Conservation (phyloP, 331 rosid genomes). For the Prunus yedoensis region DNA sequence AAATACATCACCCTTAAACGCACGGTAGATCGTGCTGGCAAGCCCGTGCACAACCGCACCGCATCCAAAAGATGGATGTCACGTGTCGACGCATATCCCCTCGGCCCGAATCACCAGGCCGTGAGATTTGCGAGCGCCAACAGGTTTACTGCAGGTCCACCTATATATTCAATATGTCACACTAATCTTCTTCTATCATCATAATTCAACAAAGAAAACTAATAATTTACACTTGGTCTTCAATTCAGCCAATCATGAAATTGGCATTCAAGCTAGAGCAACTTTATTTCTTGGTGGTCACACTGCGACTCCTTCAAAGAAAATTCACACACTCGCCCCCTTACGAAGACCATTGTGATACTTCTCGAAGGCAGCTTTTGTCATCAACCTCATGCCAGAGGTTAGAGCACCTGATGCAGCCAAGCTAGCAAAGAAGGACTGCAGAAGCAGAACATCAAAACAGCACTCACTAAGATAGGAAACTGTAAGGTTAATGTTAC, state of each 20-base stretch:
- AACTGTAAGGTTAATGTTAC: not conserved
- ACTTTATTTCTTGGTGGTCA: not conserved
- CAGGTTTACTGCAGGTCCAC: no score
- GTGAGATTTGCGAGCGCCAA: no score
- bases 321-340: slow-evolving; percentile 63
- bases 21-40: no score
- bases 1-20: no score
- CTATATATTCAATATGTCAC: not conserved
- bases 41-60: no score
- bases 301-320: not conserved
- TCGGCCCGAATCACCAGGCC: no score
- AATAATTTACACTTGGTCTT: not conserved
- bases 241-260: not conserved
- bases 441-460: not conserved
- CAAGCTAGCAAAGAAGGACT: slow-evolving; percentile 77
- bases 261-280: not conserved
- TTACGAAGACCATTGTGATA: slow-evolving; percentile 64
- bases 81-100: no score
- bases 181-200: not conserved
- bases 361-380: slow-evolving; percentile 57
- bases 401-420: slow-evolving; percentile 80
- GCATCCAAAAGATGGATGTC: no score
- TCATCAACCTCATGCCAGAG: slow-evolving; percentile 62
- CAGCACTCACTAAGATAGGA: not conserved
- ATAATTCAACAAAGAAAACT: not conserved